phyloP scores from a whole-genome alignment of 805 yeast species.

The Sugiyamaella chiloensis region DNA sequence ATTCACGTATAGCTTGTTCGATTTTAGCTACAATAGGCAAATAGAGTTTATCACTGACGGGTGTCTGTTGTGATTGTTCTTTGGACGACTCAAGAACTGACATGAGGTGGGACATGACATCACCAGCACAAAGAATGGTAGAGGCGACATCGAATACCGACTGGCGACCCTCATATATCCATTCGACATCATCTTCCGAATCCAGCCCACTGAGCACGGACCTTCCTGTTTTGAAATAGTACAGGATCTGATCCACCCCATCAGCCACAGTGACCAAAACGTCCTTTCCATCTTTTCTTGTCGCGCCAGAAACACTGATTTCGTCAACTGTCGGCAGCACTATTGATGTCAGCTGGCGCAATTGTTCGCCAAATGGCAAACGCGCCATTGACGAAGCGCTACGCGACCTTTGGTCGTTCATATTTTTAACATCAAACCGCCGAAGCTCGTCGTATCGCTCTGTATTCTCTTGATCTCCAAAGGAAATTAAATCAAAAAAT shows the following conservation, averaged over 20 bases:
- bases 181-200: conserved; percentile 26
- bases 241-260: conserved; percentile 18
- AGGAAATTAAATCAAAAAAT: no score
- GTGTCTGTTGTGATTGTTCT: conserved; percentile 3
- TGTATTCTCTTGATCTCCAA: no score
- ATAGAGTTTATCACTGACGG: background rate
- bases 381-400: conserved; percentile 13
- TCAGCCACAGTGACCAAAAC: background rate
- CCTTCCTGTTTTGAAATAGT: conserved; percentile 19
- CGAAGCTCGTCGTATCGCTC: no score
- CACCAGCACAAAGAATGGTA: conserved; percentile 23
- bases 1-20: conserved; percentile 21
- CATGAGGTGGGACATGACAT: conserved; percentile 23
- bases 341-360: conserved; percentile 9
- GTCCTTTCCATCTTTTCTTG: background rate
- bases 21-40: conserved; percentile 21
- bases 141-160: conserved; percentile 21
- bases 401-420: conserved; percentile 1
- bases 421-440: no score
- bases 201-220: conserved; percentile 20
- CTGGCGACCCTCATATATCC: conserved; percentile 27
- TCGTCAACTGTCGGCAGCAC: conserved; percentile 10
- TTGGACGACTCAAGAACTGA: conserved; percentile 20
- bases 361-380: conserved; percentile 18
- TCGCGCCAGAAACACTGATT: background rate